These are phyloP conservation scores for Dorcoceras hygrometricum DNA, from an alignment of 257 asterid genomes.

Conservation along the genomic window DNA sequence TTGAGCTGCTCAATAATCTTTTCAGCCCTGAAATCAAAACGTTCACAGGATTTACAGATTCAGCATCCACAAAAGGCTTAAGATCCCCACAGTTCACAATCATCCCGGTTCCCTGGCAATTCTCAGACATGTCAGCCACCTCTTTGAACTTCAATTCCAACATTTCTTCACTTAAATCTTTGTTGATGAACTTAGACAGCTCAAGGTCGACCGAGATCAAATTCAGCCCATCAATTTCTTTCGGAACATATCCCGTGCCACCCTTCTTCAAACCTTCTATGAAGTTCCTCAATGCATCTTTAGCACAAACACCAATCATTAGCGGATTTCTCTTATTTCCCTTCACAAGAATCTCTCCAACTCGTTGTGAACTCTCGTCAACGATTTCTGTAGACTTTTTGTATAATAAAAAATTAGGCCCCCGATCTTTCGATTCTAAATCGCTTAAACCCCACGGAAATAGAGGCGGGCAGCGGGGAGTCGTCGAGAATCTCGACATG, in stretches of 20 bases:
- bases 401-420: slow-evolving; percentile 53
- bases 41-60: slow-evolving; percentile 35
- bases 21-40: slow-evolving; percentile 48
- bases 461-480: slow-evolving; percentile 48
- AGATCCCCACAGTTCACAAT: slow-evolving; percentile 66
- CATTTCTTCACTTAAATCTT: slow-evolving; percentile 41
- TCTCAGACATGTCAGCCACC: slow-evolving; percentile 35
- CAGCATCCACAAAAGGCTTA: slow-evolving; percentile 51
- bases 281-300: slow-evolving; percentile 49
- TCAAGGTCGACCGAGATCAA: slow-evolving; percentile 50
- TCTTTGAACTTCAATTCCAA: slow-evolving; percentile 51
- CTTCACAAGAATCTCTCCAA: slow-evolving; percentile 52
- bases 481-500: slow-evolving; percentile 36
- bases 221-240: slow-evolving; percentile 51
- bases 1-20: slow-evolving; percentile 41
- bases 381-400: slow-evolving; percentile 33
- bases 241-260: slow-evolving; percentile 47
- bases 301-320: slow-evolving; percentile 66
- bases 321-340: slow-evolving; percentile 57
- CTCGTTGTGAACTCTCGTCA: slow-evolving; percentile 61
- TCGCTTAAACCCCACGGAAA: slow-evolving; percentile 46
- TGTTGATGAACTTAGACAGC: slow-evolving; percentile 42
- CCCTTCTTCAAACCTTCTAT: slow-evolving; percentile 45
- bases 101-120: slow-evolving; percentile 50
- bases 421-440: slow-evolving; percentile 41